These are phyloP conservation scores for Lactuca saligna DNA, from an alignment of 129 eudicot species.

Conservation along the genomic window DNA sequence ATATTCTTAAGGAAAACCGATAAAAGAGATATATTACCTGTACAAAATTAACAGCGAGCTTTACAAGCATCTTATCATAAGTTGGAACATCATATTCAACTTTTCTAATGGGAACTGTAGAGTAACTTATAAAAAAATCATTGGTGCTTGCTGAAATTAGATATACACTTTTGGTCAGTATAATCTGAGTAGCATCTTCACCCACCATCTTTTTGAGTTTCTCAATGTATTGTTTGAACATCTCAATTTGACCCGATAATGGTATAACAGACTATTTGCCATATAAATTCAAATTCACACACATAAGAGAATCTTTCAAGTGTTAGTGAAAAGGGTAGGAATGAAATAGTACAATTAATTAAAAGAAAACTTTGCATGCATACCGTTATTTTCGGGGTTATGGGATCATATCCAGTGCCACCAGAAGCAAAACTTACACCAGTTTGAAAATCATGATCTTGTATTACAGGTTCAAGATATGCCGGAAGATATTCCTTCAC, in stretches of 20 bases:
- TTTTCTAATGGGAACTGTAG: constrained; percentile 24
- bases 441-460: constrained; percentile 44
- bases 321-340: neutral
- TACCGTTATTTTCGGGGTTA: constrained; percentile 48
- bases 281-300: no score
- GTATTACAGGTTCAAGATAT: constrained; percentile 45
- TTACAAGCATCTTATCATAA: constrained; percentile 42
- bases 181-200: constrained; percentile 40
- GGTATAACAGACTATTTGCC: constrained; percentile 44
- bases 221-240: constrained; percentile 60
- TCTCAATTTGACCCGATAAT: constrained; percentile 38
- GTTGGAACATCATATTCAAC: constrained; percentile 40
- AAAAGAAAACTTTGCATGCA: neutral
- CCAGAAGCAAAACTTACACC: constrained; percentile 93
- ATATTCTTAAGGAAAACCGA: no score
- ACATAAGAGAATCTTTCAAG: neutral
- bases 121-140: constrained; percentile 37
- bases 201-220: constrained; percentile 48
- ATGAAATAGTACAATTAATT: neutral
- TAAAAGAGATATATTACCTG: constrained; percentile 38
- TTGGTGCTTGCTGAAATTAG: constrained; percentile 59
- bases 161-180: constrained; percentile 41
- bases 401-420: constrained; percentile 63
- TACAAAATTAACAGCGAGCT: constrained; percentile 36
- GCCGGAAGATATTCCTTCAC: constrained; percentile 64